phyloP scores from a whole-genome alignment of 306 rosid species.

The Fragaria ananassa region DNA sequence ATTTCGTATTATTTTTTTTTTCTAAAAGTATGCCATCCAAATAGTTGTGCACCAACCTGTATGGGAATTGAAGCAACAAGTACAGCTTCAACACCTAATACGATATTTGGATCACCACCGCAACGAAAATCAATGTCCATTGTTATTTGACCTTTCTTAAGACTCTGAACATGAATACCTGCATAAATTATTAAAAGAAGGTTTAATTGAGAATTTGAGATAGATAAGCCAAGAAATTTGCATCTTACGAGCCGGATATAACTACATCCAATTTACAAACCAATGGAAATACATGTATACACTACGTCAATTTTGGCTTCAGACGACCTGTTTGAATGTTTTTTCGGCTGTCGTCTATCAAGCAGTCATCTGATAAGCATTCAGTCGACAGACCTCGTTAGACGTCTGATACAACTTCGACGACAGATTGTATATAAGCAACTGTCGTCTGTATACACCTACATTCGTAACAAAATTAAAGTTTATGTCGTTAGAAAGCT shows the following conservation, averaged over 20 bases:
- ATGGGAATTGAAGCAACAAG: constrained; percentile 96
- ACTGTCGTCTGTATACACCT: no score
- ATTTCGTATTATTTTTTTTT: not conserved
- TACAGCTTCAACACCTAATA: constrained; percentile 91
- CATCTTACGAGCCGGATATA: not conserved
- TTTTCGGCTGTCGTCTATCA: no score
- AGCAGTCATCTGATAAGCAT: no score
- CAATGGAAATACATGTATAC: no score
- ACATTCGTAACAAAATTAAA: no score
- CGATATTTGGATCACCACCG: constrained; percentile 95
- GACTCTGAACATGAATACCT: constrained; percentile 95
- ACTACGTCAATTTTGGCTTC: no score
- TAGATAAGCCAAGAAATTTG: not conserved
- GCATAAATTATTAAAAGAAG: constrained; percentile 25
- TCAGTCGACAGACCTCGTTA: no score
- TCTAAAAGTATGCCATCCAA: not conserved
- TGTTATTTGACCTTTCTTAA: constrained; percentile 83
- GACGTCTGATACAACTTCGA: no score
- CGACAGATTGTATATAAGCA: no score
- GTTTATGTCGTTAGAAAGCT: no score
- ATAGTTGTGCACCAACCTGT: constrained; percentile 53
- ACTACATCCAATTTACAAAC: no score
- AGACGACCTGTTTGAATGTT: no score
- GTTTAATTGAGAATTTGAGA: constrained; percentile 1
- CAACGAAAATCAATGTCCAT: constrained; percentile 95